phyloP scores from a whole-genome alignment of 2,329 filamentous ascomycete species.

The Colletotrichum salicis region DNA sequence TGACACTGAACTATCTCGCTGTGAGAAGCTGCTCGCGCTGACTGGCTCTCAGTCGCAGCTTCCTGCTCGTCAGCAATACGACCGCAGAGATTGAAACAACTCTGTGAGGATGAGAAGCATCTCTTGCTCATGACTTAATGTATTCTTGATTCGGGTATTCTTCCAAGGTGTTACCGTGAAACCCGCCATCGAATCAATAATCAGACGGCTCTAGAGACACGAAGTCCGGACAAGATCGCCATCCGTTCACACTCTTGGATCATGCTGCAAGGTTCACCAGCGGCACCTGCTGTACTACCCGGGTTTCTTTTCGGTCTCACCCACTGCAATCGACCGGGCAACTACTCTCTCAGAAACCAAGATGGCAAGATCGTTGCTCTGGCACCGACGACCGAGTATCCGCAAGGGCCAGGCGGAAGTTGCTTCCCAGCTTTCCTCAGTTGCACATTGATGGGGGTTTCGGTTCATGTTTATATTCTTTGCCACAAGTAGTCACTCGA shows the following conservation, averaged over 20 bases:
- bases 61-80: background rate
- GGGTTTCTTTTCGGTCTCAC: background rate
- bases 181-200: conserved; percentile 13
- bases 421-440: background rate
- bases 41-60: background rate
- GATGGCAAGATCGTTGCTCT: conserved; percentile 51
- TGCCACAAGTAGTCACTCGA: conserved; percentile 13
- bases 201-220: background rate
- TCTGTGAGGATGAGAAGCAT: background rate
- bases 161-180: background rate
- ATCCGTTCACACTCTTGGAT: conserved; percentile 4
- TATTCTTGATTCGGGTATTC: background rate
- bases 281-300: background rate
- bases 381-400: conserved; percentile 1
- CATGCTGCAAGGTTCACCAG: conserved; percentile 7
- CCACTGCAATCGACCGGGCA: conserved; percentile 7
- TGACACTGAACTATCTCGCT: background rate
- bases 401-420: conserved; percentile 8
- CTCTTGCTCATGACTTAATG: background rate
- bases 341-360: conserved; percentile 42
- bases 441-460: background rate
- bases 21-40: background rate
- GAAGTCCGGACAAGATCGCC: background rate
- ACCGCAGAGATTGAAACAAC: background rate
- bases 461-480: conserved; percentile 6